A percentile compares a stretch with the other conserved stretches of the same genome.
phyloP scores from a whole-genome alignment of 2,329 filamentous ascomycete species.

The Juglanconis oblonga region DNA sequence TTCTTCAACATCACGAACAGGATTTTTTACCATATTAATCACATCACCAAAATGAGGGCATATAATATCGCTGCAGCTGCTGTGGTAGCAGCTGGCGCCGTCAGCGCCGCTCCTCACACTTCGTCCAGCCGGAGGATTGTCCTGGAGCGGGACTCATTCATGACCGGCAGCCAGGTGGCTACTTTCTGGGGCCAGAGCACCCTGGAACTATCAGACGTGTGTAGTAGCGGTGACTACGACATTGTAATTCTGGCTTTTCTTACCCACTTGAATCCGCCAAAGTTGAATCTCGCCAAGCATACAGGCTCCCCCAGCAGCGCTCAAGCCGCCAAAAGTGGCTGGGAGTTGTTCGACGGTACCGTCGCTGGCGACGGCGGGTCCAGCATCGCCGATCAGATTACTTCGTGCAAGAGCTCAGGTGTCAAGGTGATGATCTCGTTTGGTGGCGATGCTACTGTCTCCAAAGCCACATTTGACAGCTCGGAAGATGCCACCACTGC shows the following conservation, averaged over 20 bases:
- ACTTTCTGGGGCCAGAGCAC: slow-evolving; percentile 13
- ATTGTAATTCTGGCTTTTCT: slow-evolving; percentile 11
- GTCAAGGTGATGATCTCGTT: slow-evolving; percentile 16
- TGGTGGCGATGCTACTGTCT: slow-evolving; percentile 1
- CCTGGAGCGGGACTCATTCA: not conserved
- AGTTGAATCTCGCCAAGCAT: slow-evolving; percentile 14
- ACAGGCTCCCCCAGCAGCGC: slow-evolving; percentile 4
- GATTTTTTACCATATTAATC: not conserved
- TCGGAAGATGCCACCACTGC: slow-evolving; percentile 4
- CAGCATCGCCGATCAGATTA: slow-evolving; percentile 11
- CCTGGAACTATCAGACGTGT: slow-evolving; percentile 3
- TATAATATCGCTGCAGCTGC: not conserved
- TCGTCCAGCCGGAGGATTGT: not conserved
- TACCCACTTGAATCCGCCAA: slow-evolving; percentile 10
- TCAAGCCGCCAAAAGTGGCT: not conserved
- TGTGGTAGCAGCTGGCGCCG: not conserved
- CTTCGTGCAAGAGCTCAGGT: slow-evolving; percentile 1
- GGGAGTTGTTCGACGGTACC: slow-evolving; percentile 9
- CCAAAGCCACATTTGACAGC: not conserved
- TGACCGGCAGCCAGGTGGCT: not conserved
- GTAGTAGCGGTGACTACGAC: slow-evolving; percentile 8
- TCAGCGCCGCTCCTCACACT: slow-evolving; percentile 1
- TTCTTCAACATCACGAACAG: too few species aligned
- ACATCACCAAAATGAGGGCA: not conserved
- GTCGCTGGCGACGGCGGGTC: not conserved